These are phyloP conservation scores for Chaetomiaceae sp. DNA, from an alignment of 2,329 filamentous ascomycete species.

Conservation along the genomic window DNA sequence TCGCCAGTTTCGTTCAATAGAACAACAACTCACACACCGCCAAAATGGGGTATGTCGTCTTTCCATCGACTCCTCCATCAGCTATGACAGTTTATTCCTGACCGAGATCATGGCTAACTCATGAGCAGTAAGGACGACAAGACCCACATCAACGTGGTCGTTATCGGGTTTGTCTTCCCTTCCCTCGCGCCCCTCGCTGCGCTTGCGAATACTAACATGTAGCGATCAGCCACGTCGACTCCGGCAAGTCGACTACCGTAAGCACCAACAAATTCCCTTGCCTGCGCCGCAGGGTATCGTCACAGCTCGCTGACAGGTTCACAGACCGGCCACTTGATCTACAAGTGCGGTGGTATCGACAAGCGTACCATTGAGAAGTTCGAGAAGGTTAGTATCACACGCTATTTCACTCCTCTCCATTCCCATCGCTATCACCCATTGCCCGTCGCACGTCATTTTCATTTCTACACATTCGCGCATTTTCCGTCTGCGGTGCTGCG, in stretches of 20 bases:
- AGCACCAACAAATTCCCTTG: conserved; percentile 34
- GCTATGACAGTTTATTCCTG: background rate
- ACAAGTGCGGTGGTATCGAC: conserved; percentile 99
- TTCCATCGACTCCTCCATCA: background rate
- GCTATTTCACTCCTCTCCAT: conserved; percentile 15
- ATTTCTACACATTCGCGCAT: conserved; percentile 19
- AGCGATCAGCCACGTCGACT: conserved; percentile 81
- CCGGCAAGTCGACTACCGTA: conserved; percentile 97
- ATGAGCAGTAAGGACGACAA: conserved; percentile 81
- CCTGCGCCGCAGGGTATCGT: conserved; percentile 4
- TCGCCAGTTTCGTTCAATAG: conserved; percentile 18
- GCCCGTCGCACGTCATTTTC: conserved; percentile 17
- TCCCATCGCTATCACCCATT: background rate
- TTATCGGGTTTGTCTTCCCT: conserved; percentile 26
- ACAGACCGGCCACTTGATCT: conserved; percentile 86
- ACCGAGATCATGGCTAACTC: conserved; percentile 19
- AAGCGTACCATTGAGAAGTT: conserved; percentile 99
- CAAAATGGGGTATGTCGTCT: conserved; percentile 26
- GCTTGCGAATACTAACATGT: background rate
- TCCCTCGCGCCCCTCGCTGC: background rate
- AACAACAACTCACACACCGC: conserved; percentile 16
- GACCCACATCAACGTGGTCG: conserved; percentile 76
- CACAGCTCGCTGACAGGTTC: conserved; percentile 16
- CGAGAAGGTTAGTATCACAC: conserved; percentile 77
- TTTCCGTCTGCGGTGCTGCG: conserved; percentile 25